Percentiles rank a stretch among this genome's conserved stretches.
Conservation (phyloP, 305 asterid species). For the Striga hermonthica region DNA sequence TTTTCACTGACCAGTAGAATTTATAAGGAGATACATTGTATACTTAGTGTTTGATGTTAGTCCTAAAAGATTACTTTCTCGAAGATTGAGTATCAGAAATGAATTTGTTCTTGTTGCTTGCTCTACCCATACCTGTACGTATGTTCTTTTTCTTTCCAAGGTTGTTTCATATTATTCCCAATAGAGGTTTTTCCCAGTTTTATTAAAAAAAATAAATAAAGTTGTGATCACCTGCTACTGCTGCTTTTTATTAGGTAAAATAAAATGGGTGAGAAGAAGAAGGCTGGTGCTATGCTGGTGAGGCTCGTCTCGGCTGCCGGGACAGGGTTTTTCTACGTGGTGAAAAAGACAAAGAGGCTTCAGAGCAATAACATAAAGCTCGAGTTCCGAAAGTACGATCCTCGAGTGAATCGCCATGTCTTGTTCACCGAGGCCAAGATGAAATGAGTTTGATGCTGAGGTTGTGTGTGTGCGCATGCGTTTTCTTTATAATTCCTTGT, state of each 20-base stretch:
- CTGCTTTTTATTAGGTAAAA: background rate
- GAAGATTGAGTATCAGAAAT: background rate
- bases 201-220: too few relatives aligned
- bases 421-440: slow-evolving; percentile 64
- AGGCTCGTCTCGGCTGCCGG: slow-evolving; percentile 70
- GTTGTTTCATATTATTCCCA: too few relatives aligned
- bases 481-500: background rate
- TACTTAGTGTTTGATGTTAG: slow-evolving; percentile 27
- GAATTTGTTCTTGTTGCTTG: background rate
- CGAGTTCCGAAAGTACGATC: slow-evolving; percentile 66
- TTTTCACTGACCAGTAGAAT: background rate
- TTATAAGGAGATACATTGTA: background rate
- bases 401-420: slow-evolving; percentile 66
- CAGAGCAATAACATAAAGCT: slow-evolving; percentile 51
- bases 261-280: slow-evolving; percentile 64
- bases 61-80: slow-evolving; percentile 12
- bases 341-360: slow-evolving; percentile 58
- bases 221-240: too few relatives aligned
- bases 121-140: background rate
- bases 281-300: slow-evolving; percentile 53
- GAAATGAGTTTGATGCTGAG: slow-evolving; percentile 35
- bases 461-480: background rate
- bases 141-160: background rate
- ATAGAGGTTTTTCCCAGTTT: too few relatives aligned
- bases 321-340: slow-evolving; percentile 70